Evolutionary conservation across 108 stramenopile species (phyloP).

Genomic region (Skeletonema potamos): DNA sequence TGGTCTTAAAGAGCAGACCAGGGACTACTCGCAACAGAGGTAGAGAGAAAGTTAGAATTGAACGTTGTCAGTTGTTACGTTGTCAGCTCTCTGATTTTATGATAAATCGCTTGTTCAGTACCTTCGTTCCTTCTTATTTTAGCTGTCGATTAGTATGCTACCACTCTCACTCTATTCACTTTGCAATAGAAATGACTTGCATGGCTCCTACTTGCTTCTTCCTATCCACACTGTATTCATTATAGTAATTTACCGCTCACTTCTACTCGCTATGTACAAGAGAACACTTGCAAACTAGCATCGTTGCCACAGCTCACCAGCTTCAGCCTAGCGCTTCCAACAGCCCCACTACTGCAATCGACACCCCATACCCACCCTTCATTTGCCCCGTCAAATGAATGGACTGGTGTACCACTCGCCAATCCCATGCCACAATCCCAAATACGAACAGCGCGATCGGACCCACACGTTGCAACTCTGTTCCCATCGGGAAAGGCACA

Average conservation of each 20-base stretch:
- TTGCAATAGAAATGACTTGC: no score
- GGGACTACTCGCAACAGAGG: no score
- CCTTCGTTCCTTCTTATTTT: no score
- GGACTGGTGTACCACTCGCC: slow-evolving; percentile 36
- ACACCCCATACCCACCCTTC: slow-evolving; percentile 43
- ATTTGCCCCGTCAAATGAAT: slow-evolving; percentile 45
- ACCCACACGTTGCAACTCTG: slow-evolving; percentile 34
- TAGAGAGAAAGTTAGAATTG: no score
- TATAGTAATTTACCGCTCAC: not conserved
- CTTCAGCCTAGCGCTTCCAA: slow-evolving; percentile 6
- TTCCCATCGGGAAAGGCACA: slow-evolving; percentile 40
- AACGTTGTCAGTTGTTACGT: no score
- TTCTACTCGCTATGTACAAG: slow-evolving; percentile 36
- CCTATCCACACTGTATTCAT: not conserved
- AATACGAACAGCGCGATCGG: slow-evolving; percentile 38
- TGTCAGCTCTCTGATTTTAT: no score
- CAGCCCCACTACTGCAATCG: slow-evolving; percentile 21
- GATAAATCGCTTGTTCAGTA: no score
- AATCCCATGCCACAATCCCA: slow-evolving; percentile 53
- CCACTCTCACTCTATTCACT: no score
- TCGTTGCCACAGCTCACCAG: slow-evolving; percentile 43
- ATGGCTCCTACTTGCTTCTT: no score
- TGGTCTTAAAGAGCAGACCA: slow-evolving; percentile 15
- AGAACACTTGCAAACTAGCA: slow-evolving; percentile 38
- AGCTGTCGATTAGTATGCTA: no score